A percentile compares a stretch with the other conserved stretches of the same genome.
Evolutionary conservation across 345 rosid species (phyloP).

Genomic region (Excoecaria agallocha): DNA sequence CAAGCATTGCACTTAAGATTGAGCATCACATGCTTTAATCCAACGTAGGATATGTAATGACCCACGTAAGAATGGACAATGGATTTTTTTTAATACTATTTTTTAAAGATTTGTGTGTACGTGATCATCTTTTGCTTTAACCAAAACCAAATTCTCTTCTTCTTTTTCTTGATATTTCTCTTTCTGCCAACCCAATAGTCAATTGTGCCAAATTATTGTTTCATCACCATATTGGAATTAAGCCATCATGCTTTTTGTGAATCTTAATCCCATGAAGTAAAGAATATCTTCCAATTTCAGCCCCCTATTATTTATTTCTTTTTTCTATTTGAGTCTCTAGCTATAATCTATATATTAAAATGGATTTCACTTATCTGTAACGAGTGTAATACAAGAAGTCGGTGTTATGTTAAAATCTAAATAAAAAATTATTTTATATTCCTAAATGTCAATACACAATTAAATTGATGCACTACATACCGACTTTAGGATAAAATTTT

Average conservation of each 20-base stretch:
- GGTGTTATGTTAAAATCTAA: too few relatives aligned
- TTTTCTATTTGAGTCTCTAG: too few relatives aligned
- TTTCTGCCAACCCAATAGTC: constrained; percentile 41
- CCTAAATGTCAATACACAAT: too few relatives aligned
- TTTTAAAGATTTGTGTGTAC: constrained; percentile 11
- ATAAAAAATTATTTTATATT: too few relatives aligned
- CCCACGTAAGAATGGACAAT: constrained; percentile 27
- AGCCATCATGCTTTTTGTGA: constrained; percentile 21
- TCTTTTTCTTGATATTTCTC: constrained; percentile 30
- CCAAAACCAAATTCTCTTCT: constrained; percentile 26
- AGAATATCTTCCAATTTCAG: too few relatives aligned
- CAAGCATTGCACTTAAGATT: constrained; percentile 47
- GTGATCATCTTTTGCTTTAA: constrained; percentile 19
- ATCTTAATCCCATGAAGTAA: constrained; percentile 6
- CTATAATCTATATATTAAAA: too few relatives aligned
- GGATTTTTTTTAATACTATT: not conserved
- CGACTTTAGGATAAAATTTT: too few relatives aligned
- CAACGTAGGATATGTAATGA: too few relatives aligned
- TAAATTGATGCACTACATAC: too few relatives aligned
- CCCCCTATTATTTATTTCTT: too few relatives aligned
- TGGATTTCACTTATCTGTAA: too few relatives aligned
- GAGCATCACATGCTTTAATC: constrained; percentile 48
- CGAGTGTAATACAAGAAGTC: too few relatives aligned
- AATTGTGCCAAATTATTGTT: constrained; percentile 36
- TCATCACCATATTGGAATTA: constrained; percentile 20